Evolutionary conservation across 495 filamentous ascomycete species (phyloP).

Genomic region (Terfezia boudieri): DNA sequence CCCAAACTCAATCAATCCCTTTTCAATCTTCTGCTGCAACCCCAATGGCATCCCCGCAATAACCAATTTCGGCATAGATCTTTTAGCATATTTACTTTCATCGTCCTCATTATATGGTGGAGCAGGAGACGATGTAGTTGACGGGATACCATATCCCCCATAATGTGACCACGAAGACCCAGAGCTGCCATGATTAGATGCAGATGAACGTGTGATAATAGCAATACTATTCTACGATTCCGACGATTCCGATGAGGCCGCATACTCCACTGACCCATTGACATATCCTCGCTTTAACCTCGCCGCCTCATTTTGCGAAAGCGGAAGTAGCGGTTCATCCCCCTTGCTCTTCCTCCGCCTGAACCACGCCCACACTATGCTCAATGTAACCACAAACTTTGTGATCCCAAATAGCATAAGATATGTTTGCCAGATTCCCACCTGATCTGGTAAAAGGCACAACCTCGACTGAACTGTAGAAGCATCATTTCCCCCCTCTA

Average conservation of each 20-base stretch:
- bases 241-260: neutral
- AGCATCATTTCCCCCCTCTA: neutral
- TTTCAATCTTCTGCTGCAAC: neutral
- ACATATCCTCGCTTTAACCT: neutral
- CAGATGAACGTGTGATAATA: neutral
- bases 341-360: slow-evolving; percentile 4
- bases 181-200: slow-evolving; percentile 3
- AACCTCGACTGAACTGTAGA: slow-evolving; percentile 66
- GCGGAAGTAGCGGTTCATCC: slow-evolving; percentile 6
- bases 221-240: neutral
- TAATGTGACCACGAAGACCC: slow-evolving; percentile 10
- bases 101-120: neutral
- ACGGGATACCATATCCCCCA: slow-evolving; percentile 13
- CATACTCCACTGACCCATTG: neutral
- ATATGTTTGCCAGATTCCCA: slow-evolving; percentile 64
- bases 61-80: neutral
- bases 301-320: slow-evolving; percentile 4
- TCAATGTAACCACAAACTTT: slow-evolving; percentile 17
- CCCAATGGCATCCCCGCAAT: neutral
- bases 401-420: slow-evolving; percentile 36
- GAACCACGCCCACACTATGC: slow-evolving; percentile 21
- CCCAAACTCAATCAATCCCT: neutral
- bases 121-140: slow-evolving; percentile 2
- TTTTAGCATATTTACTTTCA: neutral
- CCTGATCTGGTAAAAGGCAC: slow-evolving; percentile 74